Conservation (phyloP, 2,329 filamentous ascomycete genomes). For the Hypomyces perniciosus region DNA sequence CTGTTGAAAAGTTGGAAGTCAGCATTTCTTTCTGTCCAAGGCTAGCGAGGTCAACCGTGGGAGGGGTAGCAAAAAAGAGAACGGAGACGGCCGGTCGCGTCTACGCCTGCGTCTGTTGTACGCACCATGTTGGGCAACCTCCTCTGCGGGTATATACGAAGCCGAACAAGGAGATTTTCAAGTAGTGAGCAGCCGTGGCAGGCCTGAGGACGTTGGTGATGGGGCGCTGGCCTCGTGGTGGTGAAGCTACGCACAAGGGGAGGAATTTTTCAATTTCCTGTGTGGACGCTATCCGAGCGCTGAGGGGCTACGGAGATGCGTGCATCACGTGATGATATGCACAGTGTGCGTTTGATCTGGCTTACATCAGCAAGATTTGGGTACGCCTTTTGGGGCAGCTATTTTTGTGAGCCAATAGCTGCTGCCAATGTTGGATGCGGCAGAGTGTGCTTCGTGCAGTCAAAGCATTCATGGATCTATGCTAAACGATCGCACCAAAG, state of each 20-base stretch:
- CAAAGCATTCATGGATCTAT: no score
- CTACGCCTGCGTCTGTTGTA: constrained; percentile 11
- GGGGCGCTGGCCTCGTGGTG: constrained; percentile 33
- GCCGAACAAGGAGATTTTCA: constrained; percentile 31
- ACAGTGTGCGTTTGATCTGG: background rate
- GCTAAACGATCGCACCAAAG: no score
- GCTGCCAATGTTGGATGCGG: no score
- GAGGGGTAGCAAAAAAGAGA: constrained; percentile 23
- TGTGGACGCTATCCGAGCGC: constrained; percentile 39
- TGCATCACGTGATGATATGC: constrained; percentile 28
- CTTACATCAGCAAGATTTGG: constrained; percentile 22
- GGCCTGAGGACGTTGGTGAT: constrained; percentile 30
- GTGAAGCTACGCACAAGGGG: constrained; percentile 30
- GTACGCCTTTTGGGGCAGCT: no score
- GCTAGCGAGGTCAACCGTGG: constrained; percentile 8
- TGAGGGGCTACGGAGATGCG: constrained; percentile 32
- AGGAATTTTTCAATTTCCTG: constrained; percentile 42
- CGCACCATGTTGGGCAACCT: constrained; percentile 49
- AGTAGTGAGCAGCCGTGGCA: constrained; percentile 33
- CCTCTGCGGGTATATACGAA: constrained; percentile 37
- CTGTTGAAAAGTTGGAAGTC: constrained; percentile 39
- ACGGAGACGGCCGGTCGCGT: constrained; percentile 15
- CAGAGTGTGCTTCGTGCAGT: no score
- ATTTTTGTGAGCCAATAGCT: no score
- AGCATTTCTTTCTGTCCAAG: constrained; percentile 18